Conservation (phyloP, 2,329 filamentous ascomycete species). For the Xylaria multiplex region DNA sequence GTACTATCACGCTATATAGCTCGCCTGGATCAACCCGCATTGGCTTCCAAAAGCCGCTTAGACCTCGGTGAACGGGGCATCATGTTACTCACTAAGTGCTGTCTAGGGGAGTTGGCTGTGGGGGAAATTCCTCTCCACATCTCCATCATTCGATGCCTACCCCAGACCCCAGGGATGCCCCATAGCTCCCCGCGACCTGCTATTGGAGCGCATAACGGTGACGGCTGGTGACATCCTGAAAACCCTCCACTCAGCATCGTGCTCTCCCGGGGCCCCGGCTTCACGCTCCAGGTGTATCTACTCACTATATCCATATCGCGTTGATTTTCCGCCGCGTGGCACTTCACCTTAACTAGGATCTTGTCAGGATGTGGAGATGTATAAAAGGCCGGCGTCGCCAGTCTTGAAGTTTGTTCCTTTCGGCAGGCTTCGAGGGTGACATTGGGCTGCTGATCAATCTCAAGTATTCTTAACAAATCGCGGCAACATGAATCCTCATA, state of each 20-base stretch:
- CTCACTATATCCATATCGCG: constrained; percentile 12
- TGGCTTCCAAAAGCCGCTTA: not conserved
- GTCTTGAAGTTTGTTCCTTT: not conserved
- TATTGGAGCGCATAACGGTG: constrained; percentile 42
- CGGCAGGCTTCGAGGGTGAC: constrained; percentile 14
- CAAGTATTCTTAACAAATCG: not conserved
- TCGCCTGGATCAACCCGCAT: not conserved
- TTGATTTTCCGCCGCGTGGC: constrained; percentile 25
- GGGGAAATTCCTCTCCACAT: constrained; percentile 38
- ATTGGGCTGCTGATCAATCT: constrained; percentile 7
- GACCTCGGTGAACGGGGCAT: constrained; percentile 32
- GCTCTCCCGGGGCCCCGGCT: constrained; percentile 7
- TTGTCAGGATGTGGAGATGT: constrained; percentile 25
- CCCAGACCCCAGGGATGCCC: constrained; percentile 35
- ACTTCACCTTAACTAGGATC: constrained; percentile 9
- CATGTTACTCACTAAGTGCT: not conserved
- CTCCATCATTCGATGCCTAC: constrained; percentile 30
- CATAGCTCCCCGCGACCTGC: constrained; percentile 12
- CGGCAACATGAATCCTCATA: constrained; percentile 46
- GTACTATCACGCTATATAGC: constrained; percentile 7
- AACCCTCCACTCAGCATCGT: constrained; percentile 42
- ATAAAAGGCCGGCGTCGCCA: constrained; percentile 28
- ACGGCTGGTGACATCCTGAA: constrained; percentile 18
- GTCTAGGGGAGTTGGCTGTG: constrained; percentile 2
- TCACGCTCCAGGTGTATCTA: not conserved